Percentiles rank a stretch among this genome's conserved stretches.
These are phyloP conservation scores for Aspergillus luchuensis DNA, from an alignment of 2,329 filamentous ascomycete genomes.

Conservation along the genomic window DNA sequence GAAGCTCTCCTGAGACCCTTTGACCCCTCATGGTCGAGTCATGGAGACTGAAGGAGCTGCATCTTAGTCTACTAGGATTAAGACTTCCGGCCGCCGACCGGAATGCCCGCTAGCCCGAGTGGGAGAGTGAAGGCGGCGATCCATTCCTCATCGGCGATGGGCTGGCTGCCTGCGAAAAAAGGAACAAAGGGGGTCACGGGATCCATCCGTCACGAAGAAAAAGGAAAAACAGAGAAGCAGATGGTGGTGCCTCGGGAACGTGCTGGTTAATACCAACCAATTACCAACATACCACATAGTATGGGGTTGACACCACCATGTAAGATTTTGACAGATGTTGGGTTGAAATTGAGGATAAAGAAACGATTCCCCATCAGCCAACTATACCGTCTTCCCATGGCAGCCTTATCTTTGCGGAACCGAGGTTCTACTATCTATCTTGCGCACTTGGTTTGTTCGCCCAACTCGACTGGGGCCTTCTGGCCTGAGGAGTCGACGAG, in stretches of 20 bases:
- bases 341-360: background rate
- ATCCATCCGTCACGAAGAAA: background rate
- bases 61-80: background rate
- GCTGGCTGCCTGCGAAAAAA: background rate
- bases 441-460: constrained; percentile 20
- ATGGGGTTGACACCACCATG: too few relatives aligned
- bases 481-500: background rate
- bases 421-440: background rate
- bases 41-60: background rate
- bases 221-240: background rate
- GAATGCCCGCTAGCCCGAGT: constrained; percentile 7
- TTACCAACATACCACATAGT: too few relatives aligned
- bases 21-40: background rate
- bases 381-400: too few relatives aligned
- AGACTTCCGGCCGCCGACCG: constrained; percentile 5
- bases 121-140: background rate
- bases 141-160: constrained; percentile 5
- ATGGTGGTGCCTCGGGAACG: background rate
- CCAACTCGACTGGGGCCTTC: constrained; percentile 12
- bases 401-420: too few relatives aligned
- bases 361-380: background rate
- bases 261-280: too few relatives aligned
- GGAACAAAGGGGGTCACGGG: constrained; percentile 6
- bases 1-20: background rate
- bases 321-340: too few relatives aligned